phyloP scores from a whole-genome alignment of 108 stramenopile genomes.

The Cyclotella sp. region DNA sequence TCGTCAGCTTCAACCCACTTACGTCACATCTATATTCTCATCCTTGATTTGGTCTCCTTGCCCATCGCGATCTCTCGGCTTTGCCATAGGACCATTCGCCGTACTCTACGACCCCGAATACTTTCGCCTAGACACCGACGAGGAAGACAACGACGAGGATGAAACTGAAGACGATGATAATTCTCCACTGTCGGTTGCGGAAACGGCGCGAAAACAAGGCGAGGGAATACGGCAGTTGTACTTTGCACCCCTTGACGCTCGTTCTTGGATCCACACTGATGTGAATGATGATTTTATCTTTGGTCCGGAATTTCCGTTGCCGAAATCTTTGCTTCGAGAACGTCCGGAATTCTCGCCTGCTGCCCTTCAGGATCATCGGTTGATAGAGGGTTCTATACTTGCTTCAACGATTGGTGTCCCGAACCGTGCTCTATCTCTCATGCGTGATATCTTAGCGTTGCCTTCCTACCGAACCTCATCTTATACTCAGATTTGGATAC shows the following conservation, averaged over 20 bases:
- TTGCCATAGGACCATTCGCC: slow-evolving; percentile 85
- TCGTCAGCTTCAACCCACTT: slow-evolving; percentile 62
- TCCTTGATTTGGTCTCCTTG: slow-evolving; percentile 78
- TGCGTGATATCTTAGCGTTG: slow-evolving; percentile 83
- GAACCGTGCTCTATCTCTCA: slow-evolving; percentile 82
- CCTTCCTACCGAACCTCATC: slow-evolving; percentile 81
- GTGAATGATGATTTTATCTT: slow-evolving; percentile 53
- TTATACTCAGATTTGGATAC: slow-evolving; percentile 91
- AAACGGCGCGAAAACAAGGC: slow-evolving; percentile 64
- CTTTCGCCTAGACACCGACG: slow-evolving; percentile 53
- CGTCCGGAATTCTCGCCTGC: slow-evolving; percentile 32
- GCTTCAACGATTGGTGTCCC: slow-evolving; percentile 78
- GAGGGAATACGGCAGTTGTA: slow-evolving; percentile 86
- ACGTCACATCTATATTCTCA: slow-evolving; percentile 72
- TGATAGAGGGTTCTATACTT: slow-evolving; percentile 61
- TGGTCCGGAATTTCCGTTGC: slow-evolving; percentile 14
- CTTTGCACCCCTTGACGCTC: slow-evolving; percentile 69
- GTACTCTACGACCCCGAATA: slow-evolving; percentile 86
- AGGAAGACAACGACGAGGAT: slow-evolving; percentile 66
- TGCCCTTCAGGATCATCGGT: slow-evolving; percentile 31
- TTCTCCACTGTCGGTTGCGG: slow-evolving; percentile 35
- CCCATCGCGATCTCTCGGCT: slow-evolving; percentile 80
- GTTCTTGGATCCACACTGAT: slow-evolving; percentile 70
- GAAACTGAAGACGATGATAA: slow-evolving; percentile 39
- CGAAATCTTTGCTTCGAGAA: background rate